A percentile compares a stretch with the other conserved stretches of the same genome.
These are phyloP conservation scores for Senna siamea DNA, from an alignment of 306 rosid species.

Conservation along the genomic window DNA sequence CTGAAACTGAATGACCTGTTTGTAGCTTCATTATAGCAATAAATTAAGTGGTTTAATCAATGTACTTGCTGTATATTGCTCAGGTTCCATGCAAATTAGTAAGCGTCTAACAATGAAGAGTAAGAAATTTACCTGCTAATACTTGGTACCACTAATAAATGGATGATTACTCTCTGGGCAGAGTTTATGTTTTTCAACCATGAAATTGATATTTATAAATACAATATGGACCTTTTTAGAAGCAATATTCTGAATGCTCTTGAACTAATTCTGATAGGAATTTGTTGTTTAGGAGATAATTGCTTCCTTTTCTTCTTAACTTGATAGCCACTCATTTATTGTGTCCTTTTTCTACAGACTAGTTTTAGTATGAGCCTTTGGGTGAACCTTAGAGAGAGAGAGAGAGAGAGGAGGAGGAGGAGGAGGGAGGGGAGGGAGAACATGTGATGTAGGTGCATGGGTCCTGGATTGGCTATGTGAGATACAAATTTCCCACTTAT, in stretches of 20 bases:
- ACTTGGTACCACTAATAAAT: conserved; percentile 8
- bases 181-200: neutral
- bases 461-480: neutral
- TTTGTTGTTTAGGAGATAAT: neutral
- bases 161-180: neutral
- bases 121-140: conserved; percentile 11
- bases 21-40: neutral
- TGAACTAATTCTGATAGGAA: neutral
- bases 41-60: neutral
- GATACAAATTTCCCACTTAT: neutral
- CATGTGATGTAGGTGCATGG: too few relatives aligned
- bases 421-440: neutral
- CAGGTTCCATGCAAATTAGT: too few relatives aligned
- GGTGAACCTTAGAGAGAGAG: neutral
- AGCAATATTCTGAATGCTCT: neutral
- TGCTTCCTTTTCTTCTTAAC: conserved; percentile 16
- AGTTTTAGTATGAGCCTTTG: neutral
- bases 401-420: neutral
- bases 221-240: neutral
- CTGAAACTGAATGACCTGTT: too few relatives aligned
- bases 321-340: neutral
- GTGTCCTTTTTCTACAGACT: neutral
- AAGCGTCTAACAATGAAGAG: neutral
- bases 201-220: conserved; percentile 1
- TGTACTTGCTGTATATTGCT: neutral